Evolutionary conservation across 352 stramenopile genomes (phyloP), one percentile per base, ranked within the genome.

Genomic region (Pythium grandisporangium): DNA sequence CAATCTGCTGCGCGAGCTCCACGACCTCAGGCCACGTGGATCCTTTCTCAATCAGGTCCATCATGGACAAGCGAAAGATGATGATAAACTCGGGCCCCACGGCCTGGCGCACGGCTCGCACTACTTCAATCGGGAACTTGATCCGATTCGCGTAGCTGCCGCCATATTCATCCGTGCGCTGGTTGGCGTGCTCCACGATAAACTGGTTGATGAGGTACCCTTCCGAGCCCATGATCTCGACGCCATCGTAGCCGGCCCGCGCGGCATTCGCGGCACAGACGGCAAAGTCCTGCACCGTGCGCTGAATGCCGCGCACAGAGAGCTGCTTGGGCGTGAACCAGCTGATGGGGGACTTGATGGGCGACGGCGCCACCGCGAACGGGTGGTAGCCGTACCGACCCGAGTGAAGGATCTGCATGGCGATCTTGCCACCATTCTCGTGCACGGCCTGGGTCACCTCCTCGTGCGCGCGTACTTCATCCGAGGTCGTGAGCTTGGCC

Each of bases 171-270:
- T 98, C 96, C 30, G 66, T 94, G 32, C 95, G 79, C 20, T 91
- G 80, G 69, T 99, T 99, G 4, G 94, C 98, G 50, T 90, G 70
- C 30, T 85, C 68, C 2, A 93, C 84, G 42, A 99, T 82, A 55
- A 99, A 98, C 79, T 99, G 88, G 64, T 98, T 98, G 57, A 99
- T 96, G 6, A 99, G 52, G 51, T 99, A 99, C 10, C 96, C 96
- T 68, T 99, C 95, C n/a, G 73, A 96, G 2, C 93, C 95, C 95
- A 98, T 98, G 46, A 99, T 91, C 73, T 99, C 96, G 1, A 99
- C 95, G 17, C 95, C 96, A 53, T 98, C 95, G 61, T 98, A 99
- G 16, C 96, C 96, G 7, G 91, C 94, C 55, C 96, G 69, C 33
- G 58, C 50, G 6, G 76, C 85, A 20, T 96, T 71, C 20, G 70